Percentiles rank a stretch among this genome's conserved stretches.
These are phyloP conservation scores for Udeniomyces megalosporus DNA, from an alignment of 768 basidiomycete genomes.

Conservation along the genomic window DNA sequence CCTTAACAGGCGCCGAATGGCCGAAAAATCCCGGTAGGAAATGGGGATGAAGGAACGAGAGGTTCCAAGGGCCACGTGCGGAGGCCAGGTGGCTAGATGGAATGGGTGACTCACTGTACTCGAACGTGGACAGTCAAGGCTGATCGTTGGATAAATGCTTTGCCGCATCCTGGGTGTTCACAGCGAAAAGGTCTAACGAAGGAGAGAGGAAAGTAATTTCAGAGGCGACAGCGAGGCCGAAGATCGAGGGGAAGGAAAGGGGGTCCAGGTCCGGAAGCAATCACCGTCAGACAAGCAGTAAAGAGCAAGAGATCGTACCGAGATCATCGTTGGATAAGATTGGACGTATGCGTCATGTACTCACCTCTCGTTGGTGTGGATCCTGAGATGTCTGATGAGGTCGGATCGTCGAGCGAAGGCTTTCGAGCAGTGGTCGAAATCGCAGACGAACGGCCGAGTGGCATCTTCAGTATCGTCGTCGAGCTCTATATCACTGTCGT, in stretches of 20 bases:
- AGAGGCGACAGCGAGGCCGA: background rate
- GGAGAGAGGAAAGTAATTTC: background rate
- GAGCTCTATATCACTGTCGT: no score
- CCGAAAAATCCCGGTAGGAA: slow-evolving; percentile 15
- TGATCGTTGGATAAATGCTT: slow-evolving; percentile 25
- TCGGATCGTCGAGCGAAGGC: background rate
- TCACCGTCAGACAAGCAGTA: no score
- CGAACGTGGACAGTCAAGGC: slow-evolving; percentile 29
- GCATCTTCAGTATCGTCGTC: no score
- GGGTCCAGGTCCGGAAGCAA: background rate
- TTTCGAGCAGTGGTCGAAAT: background rate
- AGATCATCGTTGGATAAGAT: background rate
- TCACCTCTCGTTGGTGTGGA: slow-evolving; percentile 34
- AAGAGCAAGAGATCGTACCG: background rate
- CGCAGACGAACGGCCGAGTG: slow-evolving; percentile 1
- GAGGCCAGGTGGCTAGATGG: background rate
- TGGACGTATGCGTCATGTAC: slow-evolving; percentile 7
- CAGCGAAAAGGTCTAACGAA: slow-evolving; percentile 24
- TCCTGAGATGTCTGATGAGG: slow-evolving; percentile 28
- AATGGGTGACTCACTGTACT: slow-evolving; percentile 21
- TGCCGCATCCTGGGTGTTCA: slow-evolving; percentile 21
- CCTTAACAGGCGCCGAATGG: background rate
- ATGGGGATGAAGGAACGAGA: background rate
- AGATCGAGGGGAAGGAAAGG: background rate
- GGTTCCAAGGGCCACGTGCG: no score